phyloP scores from a whole-genome alignment of 305 asterid species.

The Fraxinus sp. region DNA sequence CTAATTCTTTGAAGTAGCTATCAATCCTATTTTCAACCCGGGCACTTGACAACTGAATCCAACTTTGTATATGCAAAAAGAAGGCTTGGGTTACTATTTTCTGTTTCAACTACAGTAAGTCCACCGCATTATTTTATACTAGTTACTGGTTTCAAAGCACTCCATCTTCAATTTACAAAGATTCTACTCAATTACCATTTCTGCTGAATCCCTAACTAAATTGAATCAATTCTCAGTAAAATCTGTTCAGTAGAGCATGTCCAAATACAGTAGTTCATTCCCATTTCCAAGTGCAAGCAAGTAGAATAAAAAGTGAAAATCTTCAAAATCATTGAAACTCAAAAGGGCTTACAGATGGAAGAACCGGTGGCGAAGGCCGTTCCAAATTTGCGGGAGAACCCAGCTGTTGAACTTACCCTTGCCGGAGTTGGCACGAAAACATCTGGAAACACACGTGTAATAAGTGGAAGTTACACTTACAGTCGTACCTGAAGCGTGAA shows the following conservation, averaged over 20 bases:
- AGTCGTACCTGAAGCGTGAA: neutral
- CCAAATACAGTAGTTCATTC: neutral
- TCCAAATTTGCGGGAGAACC: constrained; percentile 24
- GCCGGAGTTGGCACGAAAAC: neutral
- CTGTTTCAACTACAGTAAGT: neutral
- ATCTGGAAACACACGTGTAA: neutral
- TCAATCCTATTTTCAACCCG: neutral
- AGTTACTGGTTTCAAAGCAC: neutral
- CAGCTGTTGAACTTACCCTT: neutral
- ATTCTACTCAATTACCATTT: neutral
- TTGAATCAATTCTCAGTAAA: neutral
- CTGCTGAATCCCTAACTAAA: neutral
- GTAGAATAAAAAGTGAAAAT: neutral
- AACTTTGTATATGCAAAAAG: no score
- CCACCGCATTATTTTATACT: neutral
- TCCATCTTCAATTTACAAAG: neutral
- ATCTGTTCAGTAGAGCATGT: neutral
- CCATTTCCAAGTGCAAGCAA: neutral
- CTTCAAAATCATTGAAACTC: neutral
- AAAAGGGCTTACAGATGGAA: constrained; percentile 38
- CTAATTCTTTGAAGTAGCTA: neutral
- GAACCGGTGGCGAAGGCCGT: constrained; percentile 42
- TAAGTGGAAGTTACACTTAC: neutral
- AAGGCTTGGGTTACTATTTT: neutral
- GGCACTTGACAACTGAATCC: no score